A percentile compares a stretch with the other conserved stretches of the same genome.
Conservation (phyloP, 345 rosid genomes). For the Streptanthus diversifolius region DNA sequence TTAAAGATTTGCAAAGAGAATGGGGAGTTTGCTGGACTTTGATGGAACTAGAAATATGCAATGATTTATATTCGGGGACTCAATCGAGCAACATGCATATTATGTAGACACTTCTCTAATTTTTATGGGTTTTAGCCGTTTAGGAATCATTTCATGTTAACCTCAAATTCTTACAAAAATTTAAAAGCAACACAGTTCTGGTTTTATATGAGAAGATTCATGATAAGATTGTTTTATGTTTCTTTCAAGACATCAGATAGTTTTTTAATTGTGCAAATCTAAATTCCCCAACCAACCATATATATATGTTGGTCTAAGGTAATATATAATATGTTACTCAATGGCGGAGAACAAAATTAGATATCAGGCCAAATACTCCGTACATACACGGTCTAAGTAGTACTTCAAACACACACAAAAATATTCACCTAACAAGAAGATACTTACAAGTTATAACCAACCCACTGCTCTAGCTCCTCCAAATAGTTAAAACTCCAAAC, state of each 20-base stretch:
- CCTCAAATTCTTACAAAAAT: not conserved
- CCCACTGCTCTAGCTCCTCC: not conserved
- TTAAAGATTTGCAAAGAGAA: not conserved
- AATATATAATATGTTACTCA: not conserved
- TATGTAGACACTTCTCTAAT: not conserved
- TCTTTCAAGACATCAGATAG: not conserved
- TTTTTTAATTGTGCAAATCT: not conserved
- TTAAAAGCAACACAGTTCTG: not conserved
- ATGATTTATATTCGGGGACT: not conserved
- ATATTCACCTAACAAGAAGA: not conserved
- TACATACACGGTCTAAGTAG: not conserved
- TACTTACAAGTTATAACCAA: not conserved
- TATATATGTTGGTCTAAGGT: not conserved
- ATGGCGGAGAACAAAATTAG: not conserved
- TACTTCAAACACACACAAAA: not conserved
- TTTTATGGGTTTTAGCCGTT: not conserved
- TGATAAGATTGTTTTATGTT: not conserved
- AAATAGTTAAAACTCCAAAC: not conserved
- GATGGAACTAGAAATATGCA: not conserved
- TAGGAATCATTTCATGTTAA: not conserved
- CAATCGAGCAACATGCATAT: not conserved
- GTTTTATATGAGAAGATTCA: not conserved
- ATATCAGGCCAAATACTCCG: not conserved
- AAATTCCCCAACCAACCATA: constrained; percentile 1
- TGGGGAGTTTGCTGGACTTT: not conserved